Base-by-base conservation (phyloP, 1,284 basidiomycete species). In the Puccinia coronata region DNA sequence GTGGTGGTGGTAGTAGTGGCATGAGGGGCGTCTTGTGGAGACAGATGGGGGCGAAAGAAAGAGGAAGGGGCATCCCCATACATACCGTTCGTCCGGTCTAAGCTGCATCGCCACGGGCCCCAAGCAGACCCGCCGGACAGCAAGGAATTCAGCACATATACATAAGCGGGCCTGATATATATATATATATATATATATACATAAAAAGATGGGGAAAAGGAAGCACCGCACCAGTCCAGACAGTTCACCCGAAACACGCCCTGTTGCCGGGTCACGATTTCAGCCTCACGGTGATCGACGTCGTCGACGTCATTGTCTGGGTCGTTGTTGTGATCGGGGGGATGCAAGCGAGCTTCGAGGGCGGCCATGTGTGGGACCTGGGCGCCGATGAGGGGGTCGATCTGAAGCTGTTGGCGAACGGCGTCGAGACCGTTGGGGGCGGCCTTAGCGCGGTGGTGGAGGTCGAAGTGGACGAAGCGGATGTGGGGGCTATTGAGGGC, bases 71-170 rank as follows among this genome's bases (percentile, higher is more conserved):
- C n/a, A n/a, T 43, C 9, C 16, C 43, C 43, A 47, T 81, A 79
- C 8, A 59, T 93, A 84, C 97, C 97, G 86, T 99, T 99, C n/a
- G 97, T 99, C 53, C 97, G 91, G 85, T 98, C 96, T 82, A 98
- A 88, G 86, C 95, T 96, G n/a, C n/a, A n/a, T n/a, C n/a, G n/a
- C n/a, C n/a, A n/a, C n/a, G n/a, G n/a, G n/a, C n/a, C n/a, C n/a
- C n/a, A n/a, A n/a, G n/a, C n/a, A n/a, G n/a, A n/a, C n/a, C n/a
- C n/a, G n/a, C n/a, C n/a, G n/a, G n/a, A n/a, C n/a, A n/a, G n/a
- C n/a, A n/a, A n/a, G n/a, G n/a, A n/a, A n/a, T n/a, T n/a, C n/a
- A n/a, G n/a, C n/a, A n/a, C n/a, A n/a, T n/a, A n/a, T n/a, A n/a
- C n/a, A n/a, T n/a, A n/a, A n/a, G n/a, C n/a, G n/a, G n/a, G n/a